phyloP scores from a whole-genome alignment of 2,329 filamentous ascomycete genomes.

The Botrytis tulipae region DNA sequence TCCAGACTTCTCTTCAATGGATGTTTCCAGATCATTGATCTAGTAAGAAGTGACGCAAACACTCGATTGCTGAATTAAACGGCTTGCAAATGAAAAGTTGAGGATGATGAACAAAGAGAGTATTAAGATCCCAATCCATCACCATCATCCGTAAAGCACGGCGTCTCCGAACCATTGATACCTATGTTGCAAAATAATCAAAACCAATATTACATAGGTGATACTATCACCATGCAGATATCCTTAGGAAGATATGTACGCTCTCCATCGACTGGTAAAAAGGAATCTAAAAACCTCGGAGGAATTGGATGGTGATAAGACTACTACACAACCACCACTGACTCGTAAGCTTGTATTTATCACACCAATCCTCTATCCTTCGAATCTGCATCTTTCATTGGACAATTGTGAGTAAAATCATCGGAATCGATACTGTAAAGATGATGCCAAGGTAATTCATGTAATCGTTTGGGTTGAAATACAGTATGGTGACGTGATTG shows the following conservation, averaged over 20 bases:
- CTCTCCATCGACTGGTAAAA: not conserved
- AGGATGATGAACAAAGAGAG: not conserved
- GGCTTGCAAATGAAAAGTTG: not conserved
- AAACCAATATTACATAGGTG: not conserved
- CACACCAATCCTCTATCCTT: not conserved
- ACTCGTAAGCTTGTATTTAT: not conserved
- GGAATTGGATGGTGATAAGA: not conserved
- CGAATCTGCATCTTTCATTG: not conserved
- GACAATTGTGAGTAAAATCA: not conserved
- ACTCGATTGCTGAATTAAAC: not conserved
- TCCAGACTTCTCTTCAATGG: not conserved
- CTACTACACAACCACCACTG: slow-evolving; percentile 1
- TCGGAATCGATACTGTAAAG: slow-evolving; percentile 1
- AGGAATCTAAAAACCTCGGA: not conserved
- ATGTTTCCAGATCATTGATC: not conserved
- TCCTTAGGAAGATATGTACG: not conserved
- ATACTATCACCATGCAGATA: slow-evolving; percentile 6
- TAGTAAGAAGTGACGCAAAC: not conserved
- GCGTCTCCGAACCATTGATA: not conserved
- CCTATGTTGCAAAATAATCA: not conserved
- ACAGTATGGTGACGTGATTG: slow-evolving; percentile 4
- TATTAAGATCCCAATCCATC: not conserved
- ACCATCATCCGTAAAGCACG: not conserved
- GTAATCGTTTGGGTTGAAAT: not conserved
- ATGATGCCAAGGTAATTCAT: not conserved